Evolutionary conservation across 345 rosid genomes (phyloP).

Genomic region (Draba incana): DNA sequence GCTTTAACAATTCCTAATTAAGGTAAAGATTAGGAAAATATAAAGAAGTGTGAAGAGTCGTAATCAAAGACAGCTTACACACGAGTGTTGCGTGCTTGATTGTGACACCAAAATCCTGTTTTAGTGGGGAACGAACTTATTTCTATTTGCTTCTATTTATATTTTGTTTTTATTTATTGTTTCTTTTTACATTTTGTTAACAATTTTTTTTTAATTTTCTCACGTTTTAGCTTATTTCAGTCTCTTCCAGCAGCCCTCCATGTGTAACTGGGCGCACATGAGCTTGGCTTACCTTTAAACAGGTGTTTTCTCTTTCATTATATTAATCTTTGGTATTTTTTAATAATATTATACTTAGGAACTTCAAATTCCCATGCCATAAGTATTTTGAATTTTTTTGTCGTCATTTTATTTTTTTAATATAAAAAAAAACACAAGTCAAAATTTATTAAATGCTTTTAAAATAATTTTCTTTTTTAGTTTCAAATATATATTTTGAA

Average conservation of each 20-base stretch:
- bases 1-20: slow-evolving; percentile 1
- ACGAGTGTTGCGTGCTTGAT: slow-evolving; percentile 39
- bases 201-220: background rate
- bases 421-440: too few relatives aligned
- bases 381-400: background rate
- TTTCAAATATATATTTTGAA: too few relatives aligned
- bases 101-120: slow-evolving; percentile 35
- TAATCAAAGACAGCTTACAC: slow-evolving; percentile 39
- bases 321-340: slow-evolving; percentile 16
- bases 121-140: slow-evolving; percentile 13
- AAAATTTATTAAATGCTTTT: too few relatives aligned
- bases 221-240: slow-evolving; percentile 1
- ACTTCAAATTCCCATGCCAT: background rate
- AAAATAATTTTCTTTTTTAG: too few relatives aligned
- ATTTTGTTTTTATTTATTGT: background rate
- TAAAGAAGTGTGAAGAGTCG: slow-evolving; percentile 21
- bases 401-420: background rate
- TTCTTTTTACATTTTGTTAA: background rate
- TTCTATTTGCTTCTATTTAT: background rate
- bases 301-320: slow-evolving; percentile 19
- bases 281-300: slow-evolving; percentile 35
- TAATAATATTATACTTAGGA: background rate
- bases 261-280: slow-evolving; percentile 33
- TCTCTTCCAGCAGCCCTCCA: slow-evolving; percentile 41
- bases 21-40: background rate